Evolutionary conservation across 169 alveolate species (phyloP).

Genomic region (Eimeria sp.): DNA sequence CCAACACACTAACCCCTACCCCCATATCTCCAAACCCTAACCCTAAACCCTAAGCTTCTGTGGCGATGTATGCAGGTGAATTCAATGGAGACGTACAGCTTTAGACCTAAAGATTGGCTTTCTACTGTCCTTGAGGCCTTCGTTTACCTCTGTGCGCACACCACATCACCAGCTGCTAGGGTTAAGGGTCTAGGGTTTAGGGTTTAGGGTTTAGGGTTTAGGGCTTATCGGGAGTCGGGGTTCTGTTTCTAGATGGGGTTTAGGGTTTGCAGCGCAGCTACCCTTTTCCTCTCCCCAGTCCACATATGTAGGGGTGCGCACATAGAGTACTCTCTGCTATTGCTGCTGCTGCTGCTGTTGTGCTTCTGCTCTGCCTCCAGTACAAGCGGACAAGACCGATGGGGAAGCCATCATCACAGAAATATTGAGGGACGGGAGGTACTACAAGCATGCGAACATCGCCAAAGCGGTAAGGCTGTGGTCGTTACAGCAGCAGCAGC

Average conservation of each 20-base stretch:
- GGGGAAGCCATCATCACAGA: slow-evolving; percentile 77
- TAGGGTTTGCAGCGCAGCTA: not conserved
- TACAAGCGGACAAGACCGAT: slow-evolving; percentile 62
- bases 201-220: slow-evolving; percentile 47
- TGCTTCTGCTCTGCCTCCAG: slow-evolving; percentile 54
- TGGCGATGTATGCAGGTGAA: slow-evolving; percentile 86
- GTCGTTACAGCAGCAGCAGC: not conserved
- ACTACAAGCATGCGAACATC: slow-evolving; percentile 83
- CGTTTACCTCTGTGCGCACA: slow-evolving; percentile 84
- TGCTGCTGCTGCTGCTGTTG: too few relatives aligned
- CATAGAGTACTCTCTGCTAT: too few relatives aligned
- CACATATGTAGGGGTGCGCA: not conserved
- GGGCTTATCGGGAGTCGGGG: not conserved
- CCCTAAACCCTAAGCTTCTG: not conserved
- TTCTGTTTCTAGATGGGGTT: not conserved
- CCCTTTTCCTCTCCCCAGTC: not conserved
- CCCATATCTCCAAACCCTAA: not conserved
- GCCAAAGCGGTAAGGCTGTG: slow-evolving; percentile 84
- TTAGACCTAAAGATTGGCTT: slow-evolving; percentile 90
- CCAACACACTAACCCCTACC: too few relatives aligned
- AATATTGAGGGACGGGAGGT: slow-evolving; percentile 85
- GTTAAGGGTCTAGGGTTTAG: slow-evolving; percentile 49
- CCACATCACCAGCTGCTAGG: not conserved
- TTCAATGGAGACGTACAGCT: slow-evolving; percentile 92
- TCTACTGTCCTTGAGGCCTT: slow-evolving; percentile 83